Evolutionary conservation across 768 basidiomycete genomes (phyloP).

Genomic region (Pleurotus ostreatus): DNA sequence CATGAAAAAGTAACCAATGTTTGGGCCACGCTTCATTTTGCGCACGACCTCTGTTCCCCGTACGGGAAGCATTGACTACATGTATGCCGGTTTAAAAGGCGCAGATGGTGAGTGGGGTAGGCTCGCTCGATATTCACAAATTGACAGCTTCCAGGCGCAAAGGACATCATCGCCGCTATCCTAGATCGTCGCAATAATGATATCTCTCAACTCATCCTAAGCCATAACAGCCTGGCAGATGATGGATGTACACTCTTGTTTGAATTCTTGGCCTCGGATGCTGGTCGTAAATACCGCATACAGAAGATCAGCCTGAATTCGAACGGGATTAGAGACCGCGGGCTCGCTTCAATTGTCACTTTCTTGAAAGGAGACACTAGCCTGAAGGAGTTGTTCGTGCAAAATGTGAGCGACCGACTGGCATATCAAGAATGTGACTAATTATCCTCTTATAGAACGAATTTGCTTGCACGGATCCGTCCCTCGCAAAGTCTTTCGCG

Average conservation of each 20-base stretch:
- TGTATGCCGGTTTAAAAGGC: conserved; percentile 22
- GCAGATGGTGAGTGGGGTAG: conserved; percentile 16
- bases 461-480: conserved; percentile 30
- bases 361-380: conserved; percentile 45
- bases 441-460: conserved; percentile 30
- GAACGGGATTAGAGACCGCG: conserved; percentile 51
- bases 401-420: conserved; percentile 41
- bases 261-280: conserved; percentile 45
- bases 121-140: background rate
- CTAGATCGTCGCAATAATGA: conserved; percentile 32
- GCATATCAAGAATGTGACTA: background rate
- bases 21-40: too few species aligned
- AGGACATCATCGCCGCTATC: conserved; percentile 43
- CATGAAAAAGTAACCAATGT: too few species aligned
- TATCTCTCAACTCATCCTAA: conserved; percentile 51
- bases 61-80: conserved; percentile 21
- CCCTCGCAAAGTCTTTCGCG: conserved; percentile 34
- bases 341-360: conserved; percentile 47
- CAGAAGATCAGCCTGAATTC: conserved; percentile 55
- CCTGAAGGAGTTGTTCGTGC: conserved; percentile 49
- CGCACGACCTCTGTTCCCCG: background rate
- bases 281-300: conserved; percentile 42
- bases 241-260: conserved; percentile 54
- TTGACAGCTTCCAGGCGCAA: conserved; percentile 36
- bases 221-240: conserved; percentile 54